Evolutionary conservation across 352 stramenopile genomes (phyloP).

Genomic region (Thalassiosira tumida): DNA sequence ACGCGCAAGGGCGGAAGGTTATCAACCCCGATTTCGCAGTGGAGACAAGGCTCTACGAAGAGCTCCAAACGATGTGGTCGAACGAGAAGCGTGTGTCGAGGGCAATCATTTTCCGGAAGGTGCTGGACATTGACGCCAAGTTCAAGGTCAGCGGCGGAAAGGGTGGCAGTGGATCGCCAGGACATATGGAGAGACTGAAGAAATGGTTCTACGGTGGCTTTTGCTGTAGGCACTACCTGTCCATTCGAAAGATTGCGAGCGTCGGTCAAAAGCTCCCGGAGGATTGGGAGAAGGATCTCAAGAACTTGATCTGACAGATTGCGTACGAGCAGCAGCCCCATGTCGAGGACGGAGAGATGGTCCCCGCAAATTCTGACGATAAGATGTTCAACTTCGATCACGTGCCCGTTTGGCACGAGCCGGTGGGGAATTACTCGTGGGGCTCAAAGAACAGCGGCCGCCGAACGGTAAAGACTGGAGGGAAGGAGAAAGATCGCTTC

Average conservation of each 20-base stretch:
- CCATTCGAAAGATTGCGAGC: constrained; percentile 9
- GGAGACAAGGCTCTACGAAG: neutral
- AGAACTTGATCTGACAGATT: neutral
- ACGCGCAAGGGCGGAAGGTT: neutral
- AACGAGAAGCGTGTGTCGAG: constrained; percentile 9
- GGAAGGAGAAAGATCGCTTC: constrained; percentile 53
- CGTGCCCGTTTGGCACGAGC: constrained; percentile 46
- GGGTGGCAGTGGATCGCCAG: neutral
- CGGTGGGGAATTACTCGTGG: constrained; percentile 40
- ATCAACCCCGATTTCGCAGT: neutral
- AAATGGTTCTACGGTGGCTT: constrained; percentile 49
- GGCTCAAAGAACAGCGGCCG: constrained; percentile 49
- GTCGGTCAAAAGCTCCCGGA: constrained; percentile 27
- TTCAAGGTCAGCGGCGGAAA: no score
- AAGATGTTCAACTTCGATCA: constrained; percentile 40
- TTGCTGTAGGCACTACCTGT: neutral
- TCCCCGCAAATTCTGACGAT: constrained; percentile 5
- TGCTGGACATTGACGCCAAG: constrained; percentile 22
- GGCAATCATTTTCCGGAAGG: constrained; percentile 8
- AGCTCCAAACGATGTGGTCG: neutral
- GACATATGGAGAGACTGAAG: constrained; percentile 4
- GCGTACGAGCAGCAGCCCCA: neutral
- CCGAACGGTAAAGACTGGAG: constrained; percentile 34
- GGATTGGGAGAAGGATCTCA: neutral
- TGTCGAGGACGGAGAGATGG: neutral